Evolutionary conservation across 1,139 yeast genomes (phyloP).

Genomic region (Wickerhamiella pararugosa): DNA sequence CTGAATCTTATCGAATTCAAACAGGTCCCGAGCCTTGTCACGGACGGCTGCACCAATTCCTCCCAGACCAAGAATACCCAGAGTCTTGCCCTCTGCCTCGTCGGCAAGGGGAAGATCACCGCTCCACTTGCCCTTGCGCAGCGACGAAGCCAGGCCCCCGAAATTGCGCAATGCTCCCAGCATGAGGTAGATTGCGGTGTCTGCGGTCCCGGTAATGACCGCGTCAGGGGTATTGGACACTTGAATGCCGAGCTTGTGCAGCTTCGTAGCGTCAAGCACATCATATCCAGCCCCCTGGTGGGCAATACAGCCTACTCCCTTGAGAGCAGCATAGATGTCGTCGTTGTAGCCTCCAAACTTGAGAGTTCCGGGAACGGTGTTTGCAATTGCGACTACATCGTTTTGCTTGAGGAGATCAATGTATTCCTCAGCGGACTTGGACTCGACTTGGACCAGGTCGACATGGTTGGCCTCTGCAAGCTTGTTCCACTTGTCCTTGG

Average conservation of each 20-base stretch:
- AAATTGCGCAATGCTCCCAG: constrained; percentile 50
- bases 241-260: constrained; percentile 37
- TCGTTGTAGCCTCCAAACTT: constrained; percentile 58
- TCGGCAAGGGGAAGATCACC: constrained; percentile 23
- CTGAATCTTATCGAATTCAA: constrained; percentile 35
- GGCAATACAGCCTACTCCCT: constrained; percentile 49
- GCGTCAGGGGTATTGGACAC: constrained; percentile 55
- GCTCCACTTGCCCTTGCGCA: constrained; percentile 28
- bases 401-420: constrained; percentile 21
- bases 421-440: constrained; percentile 21
- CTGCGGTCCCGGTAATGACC: constrained; percentile 67
- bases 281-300: constrained; percentile 95
- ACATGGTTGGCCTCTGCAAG: constrained; percentile 16
- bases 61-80: constrained; percentile 71
- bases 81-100: constrained; percentile 47
- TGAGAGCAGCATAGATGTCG: constrained; percentile 48
- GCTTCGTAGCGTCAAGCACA: constrained; percentile 32
- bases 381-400: constrained; percentile 23
- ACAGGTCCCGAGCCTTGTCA: constrained; percentile 38
- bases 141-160: constrained; percentile 25
- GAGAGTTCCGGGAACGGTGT: constrained; percentile 14
- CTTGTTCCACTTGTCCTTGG: constrained; percentile 15
- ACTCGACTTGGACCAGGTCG: constrained; percentile 14
- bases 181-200: constrained; percentile 45
- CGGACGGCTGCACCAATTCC: constrained; percentile 67